Evolutionary conservation across 495 filamentous ascomycete species (phyloP), one percentile per base, ranked within the genome.

Genomic region (Aspergillus ostianus): DNA sequence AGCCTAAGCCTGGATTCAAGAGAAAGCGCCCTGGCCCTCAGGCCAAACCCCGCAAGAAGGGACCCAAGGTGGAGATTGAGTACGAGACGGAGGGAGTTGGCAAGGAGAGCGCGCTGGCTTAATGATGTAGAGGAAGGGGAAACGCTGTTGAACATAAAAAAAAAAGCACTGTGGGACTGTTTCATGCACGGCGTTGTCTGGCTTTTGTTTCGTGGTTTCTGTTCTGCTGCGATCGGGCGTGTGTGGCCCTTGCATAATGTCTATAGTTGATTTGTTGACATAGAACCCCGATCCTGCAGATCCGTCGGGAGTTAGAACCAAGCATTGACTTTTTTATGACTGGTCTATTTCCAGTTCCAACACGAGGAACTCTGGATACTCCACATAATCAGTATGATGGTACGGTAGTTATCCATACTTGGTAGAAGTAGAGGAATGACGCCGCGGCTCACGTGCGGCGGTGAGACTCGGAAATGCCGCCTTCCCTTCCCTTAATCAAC

Each of bases 11-110:
- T 57, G 86, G 87, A 47, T 76, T 82, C 49, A 92, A 92, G 81
- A 76, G 89, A 68, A 92, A 91, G 82, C 81, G 80, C 64, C 78
- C 73, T 58, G 81, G 80, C 29, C 76, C 84, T 27, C 81, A 80
- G 60, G 63, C 76, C 46, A 84, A 85, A 71, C 80, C 86, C 36
- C 82, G 86, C 73, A 90, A 87, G 79, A 90, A 90, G 77, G 79
- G 78, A 30, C 78, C 84, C 47, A 79, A 79, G 53, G 76, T 85
- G 63, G 88, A 90, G 76, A 85, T 90, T 59, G 89, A 92, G 73
- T 87, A 88, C 60, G 87, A 90, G 65, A 81, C 80, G 12, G 88
- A 90, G 70, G 79, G 68, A 32, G 71, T 76, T 60, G 74, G 72
- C 47, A 79, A 76, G 65, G 79, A 84, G 55, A 73, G 70, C 57